Evolutionary conservation across 352 stramenopile species (phyloP), one percentile per base, ranked within the genome.

Genomic region (Globisporangium middletonii): DNA sequence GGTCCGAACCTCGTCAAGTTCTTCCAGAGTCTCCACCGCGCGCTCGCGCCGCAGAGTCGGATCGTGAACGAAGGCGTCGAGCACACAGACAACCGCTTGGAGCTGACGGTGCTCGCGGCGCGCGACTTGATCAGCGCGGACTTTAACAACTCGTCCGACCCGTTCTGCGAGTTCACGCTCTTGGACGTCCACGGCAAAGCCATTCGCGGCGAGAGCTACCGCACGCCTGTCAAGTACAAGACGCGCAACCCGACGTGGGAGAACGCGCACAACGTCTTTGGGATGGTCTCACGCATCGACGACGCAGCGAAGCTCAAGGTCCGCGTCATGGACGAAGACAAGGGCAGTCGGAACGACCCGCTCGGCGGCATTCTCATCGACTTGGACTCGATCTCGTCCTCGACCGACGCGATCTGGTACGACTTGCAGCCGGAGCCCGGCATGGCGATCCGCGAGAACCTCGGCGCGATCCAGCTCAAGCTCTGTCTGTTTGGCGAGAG

Each of bases 21-120:
- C 35, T 83, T 91, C 57, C 76, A 76, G 47, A 79, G 62, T 26
- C 42, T 70, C 9, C 64, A 78, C 26, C 35, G 65, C 38, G 66
- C 65, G 7, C 63, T 86, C 23, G 63, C 64, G 1, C 62, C 70
- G 2, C 68, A 71, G 44, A 79, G 55, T 38, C 72, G 65, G 12
- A 75, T 83, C 6, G 75, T 75, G n/a, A 80, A 69, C 5, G 67
- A 67, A 4, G 72, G 56, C 5, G 59, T 68, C 3, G 76, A 88
- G 33, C 78, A 91, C 57, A 81, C 74, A 2, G 81, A 91, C 55
- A 87, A 89, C 38, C 76, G 81, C 1, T 64, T 91, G 33, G 81
- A 91, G 58, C 68, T 91, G 9, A 76, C 69, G 7, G 68, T 91
- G 12, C 19, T 91, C 5, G 67, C 58, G 18, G 78, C 78, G 4